These are phyloP conservation scores for Aureobasidium pullulans DNA, from an alignment of 2,329 filamentous ascomycete genomes.

Conservation along the genomic window DNA sequence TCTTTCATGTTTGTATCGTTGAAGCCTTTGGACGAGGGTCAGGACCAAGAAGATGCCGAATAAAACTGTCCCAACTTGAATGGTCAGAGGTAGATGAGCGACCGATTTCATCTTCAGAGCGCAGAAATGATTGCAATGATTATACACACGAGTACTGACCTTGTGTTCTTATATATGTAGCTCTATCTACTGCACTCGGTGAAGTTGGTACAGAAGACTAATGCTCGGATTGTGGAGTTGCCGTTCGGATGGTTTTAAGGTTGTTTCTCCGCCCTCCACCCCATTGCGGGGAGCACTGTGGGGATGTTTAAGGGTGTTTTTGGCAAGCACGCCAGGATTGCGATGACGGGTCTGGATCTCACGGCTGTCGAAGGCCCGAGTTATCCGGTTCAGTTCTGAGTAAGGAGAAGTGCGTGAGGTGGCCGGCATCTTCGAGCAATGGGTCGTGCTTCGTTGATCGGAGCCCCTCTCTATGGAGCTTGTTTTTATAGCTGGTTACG, in stretches of 20 bases:
- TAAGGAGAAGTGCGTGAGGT: no score
- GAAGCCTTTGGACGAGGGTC: neutral
- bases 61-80: neutral
- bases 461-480: no score
- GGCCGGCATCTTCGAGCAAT: no score
- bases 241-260: neutral
- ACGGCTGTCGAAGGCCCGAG: neutral
- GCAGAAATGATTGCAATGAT: neutral
- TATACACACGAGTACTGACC: neutral
- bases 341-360: neutral
- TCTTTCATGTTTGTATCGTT: neutral
- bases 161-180: neutral
- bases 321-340: neutral
- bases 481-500: no score
- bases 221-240: neutral
- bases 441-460: no score
- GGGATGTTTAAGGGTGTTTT: neutral
- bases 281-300: neutral
- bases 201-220: neutral
- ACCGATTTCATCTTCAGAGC: neutral
- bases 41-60: neutral
- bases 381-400: neutral
- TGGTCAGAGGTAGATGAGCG: neutral
- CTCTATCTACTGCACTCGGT: neutral
- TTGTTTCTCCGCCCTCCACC: neutral